phyloP scores from a whole-genome alignment of 352 stramenopile species.

The Halophytophthora batemanensis region DNA sequence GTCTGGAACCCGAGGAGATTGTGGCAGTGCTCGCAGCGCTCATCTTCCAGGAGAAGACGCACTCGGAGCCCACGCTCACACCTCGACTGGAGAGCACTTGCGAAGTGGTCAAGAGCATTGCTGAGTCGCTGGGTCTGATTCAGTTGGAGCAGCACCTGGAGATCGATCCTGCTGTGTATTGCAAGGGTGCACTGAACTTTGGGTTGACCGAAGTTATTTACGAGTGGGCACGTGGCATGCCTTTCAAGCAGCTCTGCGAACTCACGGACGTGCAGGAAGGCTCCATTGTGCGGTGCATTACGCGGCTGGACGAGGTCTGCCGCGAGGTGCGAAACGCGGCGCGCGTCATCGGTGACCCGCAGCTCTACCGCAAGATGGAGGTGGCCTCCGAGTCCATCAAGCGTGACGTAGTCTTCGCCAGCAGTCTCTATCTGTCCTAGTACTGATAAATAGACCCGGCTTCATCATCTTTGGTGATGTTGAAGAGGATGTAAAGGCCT shows the following conservation, averaged over 20 bases:
- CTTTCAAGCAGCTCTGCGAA: slow-evolving; percentile 99
- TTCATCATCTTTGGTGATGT: too few species aligned
- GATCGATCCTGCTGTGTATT: slow-evolving; percentile 98
- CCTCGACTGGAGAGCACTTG: too few species aligned
- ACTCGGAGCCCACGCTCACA: too few species aligned
- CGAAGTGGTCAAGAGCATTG: slow-evolving; percentile 80
- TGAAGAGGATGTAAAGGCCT: too few species aligned
- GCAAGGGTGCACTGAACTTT: slow-evolving; percentile 96
- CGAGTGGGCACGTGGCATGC: slow-evolving; percentile 96
- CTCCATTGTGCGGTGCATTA: slow-evolving; percentile 97
- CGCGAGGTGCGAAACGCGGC: slow-evolving; percentile 95
- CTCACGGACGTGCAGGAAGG: slow-evolving; percentile 98
- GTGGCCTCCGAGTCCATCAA: slow-evolving; percentile 96
- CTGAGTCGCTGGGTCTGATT: slow-evolving; percentile 91
- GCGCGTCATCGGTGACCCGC: slow-evolving; percentile 96
- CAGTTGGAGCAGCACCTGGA: slow-evolving; percentile 92
- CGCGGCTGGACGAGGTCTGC: slow-evolving; percentile 97
- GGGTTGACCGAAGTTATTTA: slow-evolving; percentile 98
- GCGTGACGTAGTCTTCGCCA: slow-evolving; percentile 99
- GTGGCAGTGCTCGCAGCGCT: slow-evolving; percentile 96
- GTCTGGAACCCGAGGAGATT: slow-evolving; percentile 95
- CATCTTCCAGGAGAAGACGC: slow-evolving; percentile 94
- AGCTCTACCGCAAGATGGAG: slow-evolving; percentile 97
- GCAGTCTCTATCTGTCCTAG: slow-evolving; percentile 98
- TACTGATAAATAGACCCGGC: too few species aligned